A percentile compares a stretch with the other conserved stretches of the same genome.
These are phyloP conservation scores for Ascocoryne sarcoides DNA, from an alignment of 2,329 filamentous ascomycete genomes.

Conservation along the genomic window DNA sequence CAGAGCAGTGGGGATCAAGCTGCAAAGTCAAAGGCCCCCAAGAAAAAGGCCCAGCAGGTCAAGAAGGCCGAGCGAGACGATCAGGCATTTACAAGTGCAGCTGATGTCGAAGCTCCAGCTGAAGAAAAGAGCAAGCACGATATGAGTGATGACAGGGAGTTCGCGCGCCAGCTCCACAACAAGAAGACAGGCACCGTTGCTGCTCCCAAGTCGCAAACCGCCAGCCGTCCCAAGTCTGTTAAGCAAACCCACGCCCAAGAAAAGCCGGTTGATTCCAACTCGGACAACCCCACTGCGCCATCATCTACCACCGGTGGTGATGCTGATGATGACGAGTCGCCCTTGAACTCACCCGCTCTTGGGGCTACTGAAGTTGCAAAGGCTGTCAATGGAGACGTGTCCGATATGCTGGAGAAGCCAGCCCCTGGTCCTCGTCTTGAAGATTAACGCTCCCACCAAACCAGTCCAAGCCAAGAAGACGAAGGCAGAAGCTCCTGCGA, in stretches of 20 bases:
- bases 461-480: constrained; percentile 49
- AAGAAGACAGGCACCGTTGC: constrained; percentile 58
- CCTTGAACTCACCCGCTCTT: constrained; percentile 56
- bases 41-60: constrained; percentile 17
- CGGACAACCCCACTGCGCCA: constrained; percentile 44
- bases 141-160: constrained; percentile 63
- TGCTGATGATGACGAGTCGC: constrained; percentile 72
- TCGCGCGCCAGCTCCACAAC: constrained; percentile 64
- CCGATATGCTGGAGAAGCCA: constrained; percentile 82
- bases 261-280: constrained; percentile 32
- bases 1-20: constrained; percentile 19
- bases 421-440: constrained; percentile 64
- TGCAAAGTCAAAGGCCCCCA: constrained; percentile 15
- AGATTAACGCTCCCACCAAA: constrained; percentile 58
- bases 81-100: constrained; percentile 3
- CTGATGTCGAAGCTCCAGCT: not conserved
- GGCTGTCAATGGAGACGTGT: constrained; percentile 50
- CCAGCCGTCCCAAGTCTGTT: constrained; percentile 44
- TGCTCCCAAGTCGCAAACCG: constrained; percentile 43
- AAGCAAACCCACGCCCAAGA: constrained; percentile 58
- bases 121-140: constrained; percentile 10
- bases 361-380: constrained; percentile 38
- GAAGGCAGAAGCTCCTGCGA: constrained; percentile 54
- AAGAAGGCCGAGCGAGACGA: constrained; percentile 8
- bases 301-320: constrained; percentile 68